A percentile compares a stretch with the other conserved stretches of the same genome.
phyloP scores from a whole-genome alignment of 2,329 filamentous ascomycete genomes.

The Ceratocystis eucalypticola region DNA sequence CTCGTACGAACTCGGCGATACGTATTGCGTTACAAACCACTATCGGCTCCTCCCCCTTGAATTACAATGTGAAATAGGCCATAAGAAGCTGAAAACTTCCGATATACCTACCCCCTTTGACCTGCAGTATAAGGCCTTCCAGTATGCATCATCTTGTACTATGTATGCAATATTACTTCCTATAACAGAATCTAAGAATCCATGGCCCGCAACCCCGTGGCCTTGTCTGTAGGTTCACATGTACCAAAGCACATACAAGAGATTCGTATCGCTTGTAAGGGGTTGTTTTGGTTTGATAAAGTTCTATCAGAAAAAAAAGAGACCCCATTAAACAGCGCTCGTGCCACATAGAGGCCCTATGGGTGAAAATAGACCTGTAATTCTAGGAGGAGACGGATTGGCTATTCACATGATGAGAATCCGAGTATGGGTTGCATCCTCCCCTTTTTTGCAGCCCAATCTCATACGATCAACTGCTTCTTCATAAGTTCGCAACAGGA shows the following conservation, averaged over 20 bases:
- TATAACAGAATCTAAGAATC: background rate
- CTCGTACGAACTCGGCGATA: background rate
- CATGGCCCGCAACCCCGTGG: background rate
- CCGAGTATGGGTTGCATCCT: background rate
- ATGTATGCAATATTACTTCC: background rate
- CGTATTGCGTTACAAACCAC: background rate
- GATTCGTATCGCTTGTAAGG: conserved; percentile 1
- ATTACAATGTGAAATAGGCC: background rate
- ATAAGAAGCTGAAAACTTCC: background rate
- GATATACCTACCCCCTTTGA: background rate
- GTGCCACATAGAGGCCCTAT: background rate
- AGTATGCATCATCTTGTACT: background rate
- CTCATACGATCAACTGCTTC: background rate
- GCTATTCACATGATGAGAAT: background rate
- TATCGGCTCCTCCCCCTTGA: background rate
- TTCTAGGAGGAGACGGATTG: background rate
- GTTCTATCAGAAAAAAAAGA: background rate
- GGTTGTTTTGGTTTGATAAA: background rate
- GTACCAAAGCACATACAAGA: background rate
- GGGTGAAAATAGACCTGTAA: background rate
- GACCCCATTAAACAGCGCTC: background rate
- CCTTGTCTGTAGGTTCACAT: background rate
- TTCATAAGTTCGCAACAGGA: background rate
- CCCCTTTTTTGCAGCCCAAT: background rate
- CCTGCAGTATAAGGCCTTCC: background rate